phyloP scores from a whole-genome alignment of 2,329 filamentous ascomycete species.

The Decorospora gaudefroyi region DNA sequence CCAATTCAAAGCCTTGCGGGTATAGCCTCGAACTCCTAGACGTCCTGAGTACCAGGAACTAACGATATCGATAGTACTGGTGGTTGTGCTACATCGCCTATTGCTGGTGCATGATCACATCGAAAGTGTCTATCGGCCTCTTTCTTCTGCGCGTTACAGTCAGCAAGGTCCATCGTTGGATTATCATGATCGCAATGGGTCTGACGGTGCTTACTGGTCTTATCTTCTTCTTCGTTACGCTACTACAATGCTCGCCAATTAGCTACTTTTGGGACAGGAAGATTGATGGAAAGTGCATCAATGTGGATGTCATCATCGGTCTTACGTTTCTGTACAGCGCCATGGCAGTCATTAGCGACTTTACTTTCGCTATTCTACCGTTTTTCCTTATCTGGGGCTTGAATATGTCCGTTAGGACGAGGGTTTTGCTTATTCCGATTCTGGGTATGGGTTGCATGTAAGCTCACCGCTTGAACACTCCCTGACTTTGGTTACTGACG shows the following conservation, averaged over 20 bases:
- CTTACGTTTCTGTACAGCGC: constrained; percentile 55
- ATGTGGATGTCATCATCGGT: constrained; percentile 48
- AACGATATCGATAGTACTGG: constrained; percentile 35
- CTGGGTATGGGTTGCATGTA: constrained; percentile 59
- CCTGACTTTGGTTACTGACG: constrained; percentile 1
- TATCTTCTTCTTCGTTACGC: constrained; percentile 54
- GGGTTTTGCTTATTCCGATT: constrained; percentile 54
- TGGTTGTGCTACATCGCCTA: constrained; percentile 45
- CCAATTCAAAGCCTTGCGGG: constrained; percentile 37
- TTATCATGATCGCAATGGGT: constrained; percentile 47
- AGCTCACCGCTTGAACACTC: constrained; percentile 15
- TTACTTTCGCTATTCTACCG: constrained; percentile 57
- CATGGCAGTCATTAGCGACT: constrained; percentile 54
- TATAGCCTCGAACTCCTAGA: constrained; percentile 14
- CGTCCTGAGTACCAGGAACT: not conserved
- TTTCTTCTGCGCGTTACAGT: constrained; percentile 45
- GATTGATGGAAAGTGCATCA: constrained; percentile 50
- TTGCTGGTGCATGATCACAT: constrained; percentile 38
- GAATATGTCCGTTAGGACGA: constrained; percentile 55
- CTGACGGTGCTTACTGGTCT: constrained; percentile 46
- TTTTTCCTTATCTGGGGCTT: constrained; percentile 58
- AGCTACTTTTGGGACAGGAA: constrained; percentile 56
- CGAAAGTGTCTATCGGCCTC: constrained; percentile 43
- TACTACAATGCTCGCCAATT: constrained; percentile 57
- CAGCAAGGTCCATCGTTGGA: constrained; percentile 33